Evolutionary conservation across 208 protist species (phyloP).

Genomic region (Acanthamoeba divionensis): DNA sequence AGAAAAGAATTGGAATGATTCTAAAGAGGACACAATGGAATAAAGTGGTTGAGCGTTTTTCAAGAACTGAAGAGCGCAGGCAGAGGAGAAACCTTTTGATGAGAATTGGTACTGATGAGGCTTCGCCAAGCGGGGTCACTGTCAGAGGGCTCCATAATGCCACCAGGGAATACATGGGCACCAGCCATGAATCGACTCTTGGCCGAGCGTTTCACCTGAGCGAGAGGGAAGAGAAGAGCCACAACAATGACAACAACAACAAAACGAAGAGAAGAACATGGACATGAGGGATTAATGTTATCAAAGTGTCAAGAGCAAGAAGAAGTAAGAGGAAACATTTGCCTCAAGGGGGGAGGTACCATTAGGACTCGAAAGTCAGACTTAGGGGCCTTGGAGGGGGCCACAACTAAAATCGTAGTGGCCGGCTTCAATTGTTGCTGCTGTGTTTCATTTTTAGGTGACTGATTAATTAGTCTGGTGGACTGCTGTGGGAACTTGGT

Average conservation of each 20-base stretch:
- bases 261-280: too few species aligned
- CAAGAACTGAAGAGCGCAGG: neutral
- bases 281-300: too few species aligned
- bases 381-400: neutral
- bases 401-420: neutral
- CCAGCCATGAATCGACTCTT: constrained; percentile 36
- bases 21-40: neutral
- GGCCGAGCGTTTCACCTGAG: constrained; percentile 23
- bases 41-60: neutral
- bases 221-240: too few species aligned
- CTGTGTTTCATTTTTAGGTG: neutral
- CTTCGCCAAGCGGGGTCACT: neutral
- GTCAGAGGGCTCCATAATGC: neutral
- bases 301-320: neutral
- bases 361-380: neutral
- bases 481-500: too few species aligned
- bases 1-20: too few species aligned
- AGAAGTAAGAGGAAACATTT: neutral
- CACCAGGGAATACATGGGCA: constrained; percentile 40
- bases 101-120: neutral
- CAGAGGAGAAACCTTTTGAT: neutral
- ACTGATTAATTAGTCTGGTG: too few species aligned
- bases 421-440: neutral
- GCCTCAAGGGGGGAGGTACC: neutral
- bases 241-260: too few species aligned